Conservation (phyloP, 768 basidiomycete genomes). For the Phlebiopsis gigantea region DNA sequence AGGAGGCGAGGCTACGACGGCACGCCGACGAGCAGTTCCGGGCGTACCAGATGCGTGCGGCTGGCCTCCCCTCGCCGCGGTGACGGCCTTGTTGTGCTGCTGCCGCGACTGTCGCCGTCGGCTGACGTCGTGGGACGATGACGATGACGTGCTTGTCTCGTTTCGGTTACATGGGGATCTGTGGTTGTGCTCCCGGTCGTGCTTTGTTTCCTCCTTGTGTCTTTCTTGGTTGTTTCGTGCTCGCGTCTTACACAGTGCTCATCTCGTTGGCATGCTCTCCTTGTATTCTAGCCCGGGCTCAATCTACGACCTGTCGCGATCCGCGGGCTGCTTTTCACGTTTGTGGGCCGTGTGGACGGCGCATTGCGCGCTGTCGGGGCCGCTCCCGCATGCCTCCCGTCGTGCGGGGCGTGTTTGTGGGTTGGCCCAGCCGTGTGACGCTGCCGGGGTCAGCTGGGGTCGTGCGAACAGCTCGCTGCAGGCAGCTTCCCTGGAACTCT, state of each 20-base stretch:
- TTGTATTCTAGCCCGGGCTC: neutral
- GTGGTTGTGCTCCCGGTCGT: neutral
- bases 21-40: slow-evolving; percentile 47
- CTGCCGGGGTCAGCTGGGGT: no score
- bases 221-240: neutral
- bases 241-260: no score
- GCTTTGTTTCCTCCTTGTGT: neutral
- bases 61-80: slow-evolving; percentile 3
- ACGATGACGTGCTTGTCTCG: neutral
- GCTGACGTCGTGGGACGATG: neutral
- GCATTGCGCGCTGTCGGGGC: no score
- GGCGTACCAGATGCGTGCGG: slow-evolving; percentile 17
- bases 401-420: no score
- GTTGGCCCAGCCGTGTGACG: no score
- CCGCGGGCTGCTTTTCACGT: no score
- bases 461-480: no score
- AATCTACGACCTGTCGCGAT: neutral
- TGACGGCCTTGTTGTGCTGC: neutral
- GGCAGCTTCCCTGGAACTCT: no score
- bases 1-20: slow-evolving; percentile 42
- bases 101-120: neutral
- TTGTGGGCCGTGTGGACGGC: no score
- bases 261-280: neutral
- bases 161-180: no score
- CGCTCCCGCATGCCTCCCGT: no score